Evolutionary conservation across 2,329 filamentous ascomycete species (phyloP), one percentile per base, ranked within the genome.

Genomic region (Ophiostoma populinum): DNA sequence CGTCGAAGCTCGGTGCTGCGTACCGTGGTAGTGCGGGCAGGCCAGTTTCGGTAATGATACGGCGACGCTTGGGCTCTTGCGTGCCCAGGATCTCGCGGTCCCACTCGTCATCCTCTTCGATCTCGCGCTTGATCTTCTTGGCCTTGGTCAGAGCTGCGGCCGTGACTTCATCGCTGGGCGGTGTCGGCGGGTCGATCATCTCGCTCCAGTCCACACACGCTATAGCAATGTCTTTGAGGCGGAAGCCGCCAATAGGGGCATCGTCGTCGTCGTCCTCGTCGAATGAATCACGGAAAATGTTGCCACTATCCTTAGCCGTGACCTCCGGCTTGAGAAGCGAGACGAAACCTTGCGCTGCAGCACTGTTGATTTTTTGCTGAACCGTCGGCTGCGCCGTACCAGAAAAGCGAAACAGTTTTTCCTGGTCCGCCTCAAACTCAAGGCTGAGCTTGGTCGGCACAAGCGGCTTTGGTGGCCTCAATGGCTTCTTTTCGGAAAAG

Each of bases 381-480:
- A 73, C 67, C 9, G 51, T 53, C 3, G 54, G 49, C 4, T 61
- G 58, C 1, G 67, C 63, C 18, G 72, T 65, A 1, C 75, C 75
- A 0, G 72, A 65, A n/a, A 87, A 70, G 37, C 75, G 74, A 52
- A 95, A 98, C 18, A 69, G 64, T 46, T 85, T 83, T 53, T 92
- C 82, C 45, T 92, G 80, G 47, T 95, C 90, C 31, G 71, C 67
- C 3, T 81, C 79, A 22, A 95, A 61, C 41, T 98, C 90, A 11
- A 98, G 64, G 41, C 74, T 85, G 38, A 93, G 66, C 55, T 98
- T 98, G 15, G 79, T 86, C 0, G 85, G 83, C 5, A 85, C 68
- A 4, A 95, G 65, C 12, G 81, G 65, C 54, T 86, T 90, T 1
- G 85, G 81, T 26, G 75, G 75, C 54, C 85, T 92, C 1, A 65